Evolutionary conservation across 768 basidiomycete genomes (phyloP).

Genomic region (Suillus occidentalis): DNA sequence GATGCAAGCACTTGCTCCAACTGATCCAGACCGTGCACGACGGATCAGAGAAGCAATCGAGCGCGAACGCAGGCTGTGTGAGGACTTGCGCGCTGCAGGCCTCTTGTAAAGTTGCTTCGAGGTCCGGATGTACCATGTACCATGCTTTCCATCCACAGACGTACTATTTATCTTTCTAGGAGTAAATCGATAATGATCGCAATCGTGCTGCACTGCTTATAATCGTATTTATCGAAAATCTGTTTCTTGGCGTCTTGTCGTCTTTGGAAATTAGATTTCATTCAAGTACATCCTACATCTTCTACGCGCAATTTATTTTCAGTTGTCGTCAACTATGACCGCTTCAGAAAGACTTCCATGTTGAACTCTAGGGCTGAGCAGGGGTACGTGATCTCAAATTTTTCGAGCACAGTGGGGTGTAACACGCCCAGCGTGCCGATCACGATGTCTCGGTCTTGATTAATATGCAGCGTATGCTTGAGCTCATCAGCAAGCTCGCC

Average conservation of each 20-base stretch:
- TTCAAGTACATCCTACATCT: slow-evolving; percentile 5
- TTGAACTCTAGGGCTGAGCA: slow-evolving; percentile 95
- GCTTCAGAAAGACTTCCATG: slow-evolving; percentile 90
- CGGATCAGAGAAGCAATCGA: slow-evolving; percentile 46
- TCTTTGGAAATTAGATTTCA: slow-evolving; percentile 6
- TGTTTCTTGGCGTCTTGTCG: neutral
- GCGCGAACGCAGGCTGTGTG: slow-evolving; percentile 57
- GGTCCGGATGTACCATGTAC: neutral
- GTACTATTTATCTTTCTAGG: slow-evolving; percentile 8
- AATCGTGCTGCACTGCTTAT: neutral
- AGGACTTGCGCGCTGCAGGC: slow-evolving; percentile 63
- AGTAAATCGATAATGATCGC: neutral
- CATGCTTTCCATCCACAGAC: neutral
- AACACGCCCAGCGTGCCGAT: slow-evolving; percentile 93
- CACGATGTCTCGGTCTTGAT: slow-evolving; percentile 52
- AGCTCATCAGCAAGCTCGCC: slow-evolving; percentile 40
- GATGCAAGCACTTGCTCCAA: slow-evolving; percentile 22
- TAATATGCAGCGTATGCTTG: slow-evolving; percentile 41
- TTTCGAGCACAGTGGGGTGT: slow-evolving; percentile 87
- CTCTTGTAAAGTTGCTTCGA: slow-evolving; percentile 41
- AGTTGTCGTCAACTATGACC: slow-evolving; percentile 22
- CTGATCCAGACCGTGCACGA: slow-evolving; percentile 43
- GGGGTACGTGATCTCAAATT: slow-evolving; percentile 93
- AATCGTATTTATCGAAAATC: slow-evolving; percentile 1
- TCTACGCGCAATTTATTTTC: slow-evolving; percentile 6